These are phyloP conservation scores for Sphagnurus paluster DNA, from an alignment of 1,284 basidiomycete species.

Conservation along the genomic window DNA sequence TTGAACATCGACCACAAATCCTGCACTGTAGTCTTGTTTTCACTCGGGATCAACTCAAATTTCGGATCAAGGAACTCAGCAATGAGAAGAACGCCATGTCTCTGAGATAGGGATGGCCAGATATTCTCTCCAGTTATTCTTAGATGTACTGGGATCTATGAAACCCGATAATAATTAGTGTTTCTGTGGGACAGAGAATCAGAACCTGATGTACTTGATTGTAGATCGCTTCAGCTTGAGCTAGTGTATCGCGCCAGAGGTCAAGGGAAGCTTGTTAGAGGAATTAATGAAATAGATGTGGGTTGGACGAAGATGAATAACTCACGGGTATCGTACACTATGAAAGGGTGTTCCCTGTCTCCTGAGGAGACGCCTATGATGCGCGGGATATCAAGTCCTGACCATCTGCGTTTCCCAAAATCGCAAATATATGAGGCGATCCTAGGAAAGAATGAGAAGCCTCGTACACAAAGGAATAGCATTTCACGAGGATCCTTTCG, in stretches of 20 bases:
- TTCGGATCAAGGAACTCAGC: too few relatives aligned
- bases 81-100: too few relatives aligned
- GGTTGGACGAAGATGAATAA: not conserved
- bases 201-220: too few relatives aligned
- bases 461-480: constrained; percentile 10
- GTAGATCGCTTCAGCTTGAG: too few relatives aligned
- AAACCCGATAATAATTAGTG: too few relatives aligned
- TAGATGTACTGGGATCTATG: too few relatives aligned
- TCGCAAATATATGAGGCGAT: not conserved
- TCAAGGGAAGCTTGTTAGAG: too few relatives aligned
- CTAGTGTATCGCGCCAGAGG: too few relatives aligned
- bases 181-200: too few relatives aligned
- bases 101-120: too few relatives aligned
- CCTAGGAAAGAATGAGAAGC: not conserved
- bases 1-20: constrained; percentile 9
- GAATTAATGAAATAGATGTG: too few relatives aligned
- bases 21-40: constrained; percentile 6
- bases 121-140: too few relatives aligned
- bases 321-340: constrained; percentile 11
- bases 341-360: constrained; percentile 12
- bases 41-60: not conserved
- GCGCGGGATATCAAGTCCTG: constrained; percentile 7
- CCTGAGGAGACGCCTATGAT: constrained; percentile 12
- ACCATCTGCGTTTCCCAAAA: constrained; percentile 5
- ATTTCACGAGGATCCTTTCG: constrained; percentile 12